Percentiles rank a stretch among this genome's conserved stretches.
Evolutionary conservation across 768 basidiomycete species (phyloP).

Genomic region (Amylocystis lapponica): DNA sequence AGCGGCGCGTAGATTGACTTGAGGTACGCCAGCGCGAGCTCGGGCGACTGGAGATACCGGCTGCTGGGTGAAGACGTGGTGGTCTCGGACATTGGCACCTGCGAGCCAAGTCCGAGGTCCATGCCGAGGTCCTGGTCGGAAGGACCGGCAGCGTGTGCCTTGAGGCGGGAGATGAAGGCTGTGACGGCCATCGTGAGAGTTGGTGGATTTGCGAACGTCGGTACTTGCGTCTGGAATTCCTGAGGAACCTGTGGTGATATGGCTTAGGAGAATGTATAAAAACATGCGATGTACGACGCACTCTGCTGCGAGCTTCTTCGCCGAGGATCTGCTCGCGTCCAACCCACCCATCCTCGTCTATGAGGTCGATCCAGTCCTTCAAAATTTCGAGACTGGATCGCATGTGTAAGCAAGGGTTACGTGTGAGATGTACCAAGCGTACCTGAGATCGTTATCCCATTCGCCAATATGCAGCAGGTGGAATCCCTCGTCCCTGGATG

Average conservation of each 20-base stretch:
- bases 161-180: constrained; percentile 77
- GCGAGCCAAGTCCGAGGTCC: constrained; percentile 45
- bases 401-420: not conserved
- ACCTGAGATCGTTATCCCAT: constrained; percentile 90
- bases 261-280: constrained; percentile 1
- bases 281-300: constrained; percentile 20
- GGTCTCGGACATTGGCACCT: constrained; percentile 40
- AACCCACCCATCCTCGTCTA: constrained; percentile 95
- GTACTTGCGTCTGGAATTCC: constrained; percentile 92
- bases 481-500: constrained; percentile 90
- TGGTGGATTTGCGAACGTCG: constrained; percentile 91
- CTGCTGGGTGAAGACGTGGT: constrained; percentile 19
- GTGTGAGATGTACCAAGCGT: too few relatives aligned
- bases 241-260: constrained; percentile 78
- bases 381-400: constrained; percentile 77
- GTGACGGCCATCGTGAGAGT: constrained; percentile 93
- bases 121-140: constrained; percentile 63
- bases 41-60: constrained; percentile 50
- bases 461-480: constrained; percentile 87
- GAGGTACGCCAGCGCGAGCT: constrained; percentile 62
- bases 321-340: constrained; percentile 95
- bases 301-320: constrained; percentile 93
- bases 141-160: constrained; percentile 35
- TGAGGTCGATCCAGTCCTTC: constrained; percentile 82
- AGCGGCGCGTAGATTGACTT: constrained; percentile 77